These are phyloP conservation scores for Bacidia rubella DNA, from an alignment of 495 filamentous ascomycete species.

Conservation along the genomic window DNA sequence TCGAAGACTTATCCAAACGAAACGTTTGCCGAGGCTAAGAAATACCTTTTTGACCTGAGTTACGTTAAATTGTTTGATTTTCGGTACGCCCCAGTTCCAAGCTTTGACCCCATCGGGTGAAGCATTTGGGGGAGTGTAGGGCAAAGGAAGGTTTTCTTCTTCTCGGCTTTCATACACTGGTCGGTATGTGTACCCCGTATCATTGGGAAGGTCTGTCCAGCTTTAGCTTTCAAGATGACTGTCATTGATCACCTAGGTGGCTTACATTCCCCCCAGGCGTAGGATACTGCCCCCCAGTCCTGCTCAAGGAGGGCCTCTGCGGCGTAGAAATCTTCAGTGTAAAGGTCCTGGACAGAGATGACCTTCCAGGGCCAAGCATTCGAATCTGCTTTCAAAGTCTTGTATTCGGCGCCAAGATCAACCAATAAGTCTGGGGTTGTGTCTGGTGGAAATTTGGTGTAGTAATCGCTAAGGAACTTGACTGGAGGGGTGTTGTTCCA, in stretches of 20 bases:
- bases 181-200: background rate
- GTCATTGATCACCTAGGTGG: background rate
- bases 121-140: background rate
- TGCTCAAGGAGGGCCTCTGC: background rate
- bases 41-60: background rate
- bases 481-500: conserved; percentile 1
- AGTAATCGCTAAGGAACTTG: background rate
- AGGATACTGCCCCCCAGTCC: conserved; percentile 1
- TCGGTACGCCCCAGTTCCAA: background rate
- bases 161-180: background rate
- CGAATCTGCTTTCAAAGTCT: background rate
- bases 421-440: background rate
- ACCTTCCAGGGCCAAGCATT: background rate
- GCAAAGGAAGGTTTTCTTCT: background rate
- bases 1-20: background rate
- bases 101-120: background rate
- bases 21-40: background rate
- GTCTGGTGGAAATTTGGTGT: background rate
- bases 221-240: background rate
- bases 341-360: conserved; percentile 1
- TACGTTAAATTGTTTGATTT: background rate
- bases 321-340: background rate
- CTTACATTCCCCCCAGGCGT: conserved; percentile 1
- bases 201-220: background rate
- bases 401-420: background rate